A percentile compares a stretch with the other conserved stretches of the same genome.
phyloP scores from a whole-genome alignment of 768 basidiomycete species.

The Tylopilus rubrobrunneus region DNA sequence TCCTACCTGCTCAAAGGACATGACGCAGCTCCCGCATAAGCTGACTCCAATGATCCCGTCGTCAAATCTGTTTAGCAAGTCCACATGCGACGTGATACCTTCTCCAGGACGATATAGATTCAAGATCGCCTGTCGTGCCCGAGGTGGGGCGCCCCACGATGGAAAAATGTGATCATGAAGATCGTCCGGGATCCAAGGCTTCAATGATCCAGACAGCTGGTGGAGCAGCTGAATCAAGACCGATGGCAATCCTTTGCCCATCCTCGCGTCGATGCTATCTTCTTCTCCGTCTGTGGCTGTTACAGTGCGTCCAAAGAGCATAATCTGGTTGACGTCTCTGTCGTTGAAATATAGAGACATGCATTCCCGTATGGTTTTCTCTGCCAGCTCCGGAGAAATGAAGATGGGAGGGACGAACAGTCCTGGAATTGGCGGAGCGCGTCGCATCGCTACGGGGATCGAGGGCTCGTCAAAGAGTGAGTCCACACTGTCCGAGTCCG shows the following conservation, averaged over 20 bases:
- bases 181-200: conserved; percentile 44
- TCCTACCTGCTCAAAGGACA: conserved; percentile 56
- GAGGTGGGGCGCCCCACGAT: conserved; percentile 27
- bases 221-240: conserved; percentile 53
- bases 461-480: conserved; percentile 51
- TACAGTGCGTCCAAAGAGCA: conserved; percentile 69
- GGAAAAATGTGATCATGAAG: conserved; percentile 64
- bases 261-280: conserved; percentile 13
- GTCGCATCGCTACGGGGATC: conserved; percentile 27
- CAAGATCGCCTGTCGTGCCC: conserved; percentile 80
- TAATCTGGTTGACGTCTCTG: conserved; percentile 66
- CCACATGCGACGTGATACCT: conserved; percentile 87
- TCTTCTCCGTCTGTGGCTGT: conserved; percentile 8
- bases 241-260: conserved; percentile 49
- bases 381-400: conserved; percentile 50
- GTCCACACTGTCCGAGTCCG: conserved; percentile 30
- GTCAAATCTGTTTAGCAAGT: conserved; percentile 77
- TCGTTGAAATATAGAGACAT: conserved; percentile 52
- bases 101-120: conserved; percentile 88
- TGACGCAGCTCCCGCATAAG: conserved; percentile 73
- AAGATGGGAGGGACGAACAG: conserved; percentile 54
- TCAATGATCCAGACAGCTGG: conserved; percentile 45
- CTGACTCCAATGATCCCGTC: conserved; percentile 91
- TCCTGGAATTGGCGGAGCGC: conserved; percentile 57
- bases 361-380: conserved; percentile 48